Evolutionary conservation across 2,329 filamentous ascomycete species (phyloP), one percentile per base, ranked within the genome.

Genomic region (Hypoxylon sp.): DNA sequence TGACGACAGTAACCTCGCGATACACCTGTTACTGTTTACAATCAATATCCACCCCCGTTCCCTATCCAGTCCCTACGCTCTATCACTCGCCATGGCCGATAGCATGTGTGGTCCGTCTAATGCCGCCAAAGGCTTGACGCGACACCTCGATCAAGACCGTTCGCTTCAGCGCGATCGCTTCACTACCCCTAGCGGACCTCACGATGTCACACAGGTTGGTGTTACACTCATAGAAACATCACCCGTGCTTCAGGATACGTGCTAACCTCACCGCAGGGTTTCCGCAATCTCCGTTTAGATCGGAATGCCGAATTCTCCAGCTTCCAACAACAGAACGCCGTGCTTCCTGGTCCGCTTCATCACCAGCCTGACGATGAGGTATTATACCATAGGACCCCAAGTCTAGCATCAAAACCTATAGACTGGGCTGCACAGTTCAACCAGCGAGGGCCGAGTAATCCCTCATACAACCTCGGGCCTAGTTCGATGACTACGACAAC

Each of bases 101-200:
- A 73, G 71, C 53, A 67, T 91, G 58, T 94, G 91, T 75, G 90
- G 91, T 62, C 90, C 91, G 17, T 91, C 91, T 11, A 93, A 91
- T 77, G 85, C 90, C 66, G 85, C 92, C 54, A 91, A 92, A 77
- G 89, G 85, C 72, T 87, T 93, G 74, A 85, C 90, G 71, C 88
- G 90, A 71, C 90, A 93, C 76, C 80, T 86, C 10, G 83, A 89
- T 50, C 83, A 86, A 65, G 90, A 93, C 74, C 83, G 89, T 56
- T 88, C 88, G 8, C 81, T 91, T 50, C 90, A 93, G 73, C 91
- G 92, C 76, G 91, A 93, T 77, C 88, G 89, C 53, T 72, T 91
- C 48, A 39, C 49, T 15, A 24, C 24, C 6, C 39, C n/a, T 17
- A 11, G 24, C 34, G 34, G 59, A 6, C 24, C 56, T 26, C 64